Percentiles rank a stretch among this genome's conserved stretches.
phyloP scores from a whole-genome alignment of 2,329 filamentous ascomycete genomes.

The Bipolaris cookei region DNA sequence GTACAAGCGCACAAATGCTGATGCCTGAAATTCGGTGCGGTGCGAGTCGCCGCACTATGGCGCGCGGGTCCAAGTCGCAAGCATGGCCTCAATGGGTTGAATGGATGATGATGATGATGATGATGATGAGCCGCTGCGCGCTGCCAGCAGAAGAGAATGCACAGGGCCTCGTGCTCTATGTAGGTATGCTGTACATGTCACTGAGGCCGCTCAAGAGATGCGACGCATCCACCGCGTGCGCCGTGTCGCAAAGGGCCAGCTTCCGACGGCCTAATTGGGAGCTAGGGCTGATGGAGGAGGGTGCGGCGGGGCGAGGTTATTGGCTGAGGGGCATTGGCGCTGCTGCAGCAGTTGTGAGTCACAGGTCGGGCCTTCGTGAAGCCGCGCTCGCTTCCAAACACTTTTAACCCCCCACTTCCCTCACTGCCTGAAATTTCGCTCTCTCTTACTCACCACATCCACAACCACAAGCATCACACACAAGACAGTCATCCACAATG shows the following conservation, averaged over 20 bases:
- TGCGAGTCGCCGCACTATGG: neutral
- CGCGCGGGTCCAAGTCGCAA: neutral
- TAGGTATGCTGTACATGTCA: neutral
- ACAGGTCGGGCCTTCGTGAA: slow-evolving; percentile 21
- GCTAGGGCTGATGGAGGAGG: slow-evolving; percentile 25
- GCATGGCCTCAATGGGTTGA: neutral
- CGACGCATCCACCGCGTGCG: neutral
- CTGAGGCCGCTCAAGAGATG: slow-evolving; percentile 1
- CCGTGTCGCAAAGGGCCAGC: slow-evolving; percentile 7
- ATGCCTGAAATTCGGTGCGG: slow-evolving; percentile 22
- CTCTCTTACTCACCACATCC: slow-evolving; percentile 29
- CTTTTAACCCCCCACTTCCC: slow-evolving; percentile 36
- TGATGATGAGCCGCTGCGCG: too few relatives aligned
- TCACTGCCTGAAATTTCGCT: slow-evolving; percentile 42
- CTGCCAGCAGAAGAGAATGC: neutral
- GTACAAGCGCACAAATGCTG: slow-evolving; percentile 22
- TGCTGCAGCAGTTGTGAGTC: slow-evolving; percentile 29
- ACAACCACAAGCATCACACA: slow-evolving; percentile 25
- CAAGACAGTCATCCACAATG: slow-evolving; percentile 48
- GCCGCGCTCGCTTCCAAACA: slow-evolving; percentile 27
- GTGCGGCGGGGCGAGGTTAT: slow-evolving; percentile 9
- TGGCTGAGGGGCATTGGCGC: slow-evolving; percentile 17
- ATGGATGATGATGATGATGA: neutral
- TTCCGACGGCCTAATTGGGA: slow-evolving; percentile 2
- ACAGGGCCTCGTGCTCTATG: neutral